Base-by-base conservation (phyloP, 2,329 filamentous ascomycete species). In the Cladosporium colombiae region DNA sequence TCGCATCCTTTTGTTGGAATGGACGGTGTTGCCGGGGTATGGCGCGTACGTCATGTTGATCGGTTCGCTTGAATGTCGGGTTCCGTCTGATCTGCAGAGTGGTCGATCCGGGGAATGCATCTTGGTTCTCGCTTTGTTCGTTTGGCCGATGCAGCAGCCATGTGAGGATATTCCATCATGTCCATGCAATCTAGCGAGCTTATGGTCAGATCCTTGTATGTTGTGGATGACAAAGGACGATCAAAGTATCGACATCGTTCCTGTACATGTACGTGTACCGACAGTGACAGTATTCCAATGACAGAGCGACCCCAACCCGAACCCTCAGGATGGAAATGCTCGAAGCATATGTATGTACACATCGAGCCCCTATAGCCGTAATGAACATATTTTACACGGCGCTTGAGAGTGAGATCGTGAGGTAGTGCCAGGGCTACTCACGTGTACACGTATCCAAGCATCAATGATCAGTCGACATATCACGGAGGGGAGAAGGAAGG, bases 11-110 rank as follows among this genome's bases (percentile, higher is more conserved):
- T 52, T 2, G 5, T 27, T 29, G 49, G 13, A n/a, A n/a, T 29
- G 49, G 8, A 16, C 0, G 5, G 10, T 52, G 25, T 23, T 25
- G n/a, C n/a, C n/a, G n/a, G n/a, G n/a, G n/a, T n/a, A n/a, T 44
- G 18, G 37, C 18, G 18, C n/a, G 37, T 52, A 52, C 49, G 49
- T 52, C 49, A 52, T 52, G 49, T 57, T 57, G 55, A 16, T 57
- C 55, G 13, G 7, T 23, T 31, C 31, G 16, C 40, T 25, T 3
- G 10, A 46, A 46, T 46, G 40, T 46, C 35, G n/a, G 18, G 37
- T 46, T 46, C 40, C 4, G 18, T 46, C 40, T 46, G 40, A 46
- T 46, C 40, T 46, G 40, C 40, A 21, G 40, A 46, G 40, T 46
- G 40, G 40, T 21, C n/a, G 40, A 46, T 46, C 40, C 23, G 40